phyloP scores from a whole-genome alignment of 2,329 filamentous ascomycete genomes.

The Sporothrix humicola region DNA sequence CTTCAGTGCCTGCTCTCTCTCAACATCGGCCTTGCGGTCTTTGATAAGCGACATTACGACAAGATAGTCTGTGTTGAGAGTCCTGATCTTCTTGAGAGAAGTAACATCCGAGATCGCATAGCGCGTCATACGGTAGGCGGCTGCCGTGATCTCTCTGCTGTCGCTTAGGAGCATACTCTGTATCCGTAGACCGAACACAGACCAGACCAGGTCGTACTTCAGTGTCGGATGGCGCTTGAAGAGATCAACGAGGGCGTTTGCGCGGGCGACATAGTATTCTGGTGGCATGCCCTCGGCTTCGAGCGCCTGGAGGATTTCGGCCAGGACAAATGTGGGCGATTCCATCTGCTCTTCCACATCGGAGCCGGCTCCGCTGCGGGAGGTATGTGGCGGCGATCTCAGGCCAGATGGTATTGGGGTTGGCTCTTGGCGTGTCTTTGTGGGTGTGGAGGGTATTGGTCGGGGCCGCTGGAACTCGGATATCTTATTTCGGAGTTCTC shows the following conservation, averaged over 20 bases:
- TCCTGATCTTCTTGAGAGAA: slow-evolving; percentile 86
- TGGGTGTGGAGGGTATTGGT: slow-evolving; percentile 58
- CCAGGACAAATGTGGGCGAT: slow-evolving; percentile 88
- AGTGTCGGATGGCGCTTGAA: slow-evolving; percentile 91
- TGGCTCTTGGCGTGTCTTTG: slow-evolving; percentile 56
- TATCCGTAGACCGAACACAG: slow-evolving; percentile 89
- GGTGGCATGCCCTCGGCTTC: slow-evolving; percentile 86
- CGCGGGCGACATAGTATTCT: slow-evolving; percentile 93
- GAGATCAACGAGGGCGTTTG: slow-evolving; percentile 92
- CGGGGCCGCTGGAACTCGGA: slow-evolving; percentile 62
- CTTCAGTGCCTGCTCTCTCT: slow-evolving; percentile 95
- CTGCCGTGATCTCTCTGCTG: slow-evolving; percentile 92
- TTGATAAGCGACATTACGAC: slow-evolving; percentile 93
- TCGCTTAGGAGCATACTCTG: slow-evolving; percentile 96
- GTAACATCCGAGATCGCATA: slow-evolving; percentile 92
- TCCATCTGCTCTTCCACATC: slow-evolving; percentile 74
- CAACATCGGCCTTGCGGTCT: slow-evolving; percentile 94
- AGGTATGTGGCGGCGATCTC: slow-evolving; percentile 63
- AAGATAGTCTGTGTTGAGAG: slow-evolving; percentile 87
- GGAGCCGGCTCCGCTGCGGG: slow-evolving; percentile 62
- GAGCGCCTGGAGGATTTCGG: slow-evolving; percentile 87
- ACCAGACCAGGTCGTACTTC: slow-evolving; percentile 97
- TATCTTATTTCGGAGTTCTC: slow-evolving; percentile 65
- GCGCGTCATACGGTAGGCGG: slow-evolving; percentile 89
- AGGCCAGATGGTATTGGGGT: slow-evolving; percentile 52